Evolutionary conservation across 805 yeast species (phyloP).

Genomic region (Debaryomyces hansenii): DNA sequence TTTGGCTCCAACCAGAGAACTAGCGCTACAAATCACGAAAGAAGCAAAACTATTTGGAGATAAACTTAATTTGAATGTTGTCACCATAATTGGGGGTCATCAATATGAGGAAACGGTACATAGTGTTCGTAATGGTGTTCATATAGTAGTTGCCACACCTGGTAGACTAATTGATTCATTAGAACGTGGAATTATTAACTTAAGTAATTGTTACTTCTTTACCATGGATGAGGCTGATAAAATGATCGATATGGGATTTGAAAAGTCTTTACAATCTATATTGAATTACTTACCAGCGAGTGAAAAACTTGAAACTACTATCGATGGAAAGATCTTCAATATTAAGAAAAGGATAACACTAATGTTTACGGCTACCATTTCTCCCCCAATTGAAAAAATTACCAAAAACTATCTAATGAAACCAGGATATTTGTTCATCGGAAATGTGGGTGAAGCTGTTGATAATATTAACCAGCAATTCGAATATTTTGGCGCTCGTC

Average conservation of each 20-base stretch:
- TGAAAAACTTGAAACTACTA: conserved; percentile 16
- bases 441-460: conserved; percentile 62
- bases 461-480: conserved; percentile 73
- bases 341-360: conserved; percentile 56
- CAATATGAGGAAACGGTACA: conserved; percentile 70
- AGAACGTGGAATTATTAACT: conserved; percentile 60
- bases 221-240: conserved; percentile 94
- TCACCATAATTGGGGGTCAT: conserved; percentile 88
- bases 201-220: conserved; percentile 63
- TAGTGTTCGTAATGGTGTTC: conserved; percentile 63
- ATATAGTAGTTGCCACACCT: conserved; percentile 89
- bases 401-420: conserved; percentile 59
- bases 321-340: conserved; percentile 40
- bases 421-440: conserved; percentile 69
- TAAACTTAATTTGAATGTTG: conserved; percentile 44
- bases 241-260: conserved; percentile 95
- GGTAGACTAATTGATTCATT: conserved; percentile 85
- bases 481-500: conserved; percentile 25
- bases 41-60: conserved; percentile 58
- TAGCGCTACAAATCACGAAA: conserved; percentile 79
- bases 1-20: conserved; percentile 90
- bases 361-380: conserved; percentile 96
- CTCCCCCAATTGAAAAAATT: conserved; percentile 66
- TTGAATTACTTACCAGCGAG: conserved; percentile 52
- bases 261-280: conserved; percentile 68